Conservation (phyloP, 495 filamentous ascomycete species). For the Penicillium pancosmium region DNA sequence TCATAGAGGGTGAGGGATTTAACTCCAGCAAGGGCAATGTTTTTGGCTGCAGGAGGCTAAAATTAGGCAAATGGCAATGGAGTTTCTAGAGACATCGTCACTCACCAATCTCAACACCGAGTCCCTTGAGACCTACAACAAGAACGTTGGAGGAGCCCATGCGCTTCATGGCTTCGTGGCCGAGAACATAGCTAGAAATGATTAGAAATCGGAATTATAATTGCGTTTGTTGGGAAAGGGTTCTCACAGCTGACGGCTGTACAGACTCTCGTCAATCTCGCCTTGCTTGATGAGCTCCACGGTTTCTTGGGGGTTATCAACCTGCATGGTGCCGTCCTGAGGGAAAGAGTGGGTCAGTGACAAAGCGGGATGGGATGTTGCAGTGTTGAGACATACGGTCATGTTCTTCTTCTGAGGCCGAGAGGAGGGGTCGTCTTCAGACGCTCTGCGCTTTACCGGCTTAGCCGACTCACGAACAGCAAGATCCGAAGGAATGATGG, state of each 20-base stretch:
- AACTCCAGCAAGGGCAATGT: conserved; percentile 95
- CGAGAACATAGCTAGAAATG: conserved; percentile 74
- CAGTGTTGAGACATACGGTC: conserved; percentile 63
- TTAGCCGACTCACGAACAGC: conserved; percentile 59
- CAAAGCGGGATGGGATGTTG: conserved; percentile 3
- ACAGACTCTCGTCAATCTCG: conserved; percentile 95
- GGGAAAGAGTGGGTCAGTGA: conserved; percentile 20
- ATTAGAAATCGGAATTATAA: conserved; percentile 11
- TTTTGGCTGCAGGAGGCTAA: conserved; percentile 70
- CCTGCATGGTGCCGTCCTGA: conserved; percentile 77
- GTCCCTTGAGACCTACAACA: conserved; percentile 85
- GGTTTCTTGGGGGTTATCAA: conserved; percentile 64
- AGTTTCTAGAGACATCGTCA: conserved; percentile 7
- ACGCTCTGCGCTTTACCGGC: conserved; percentile 85
- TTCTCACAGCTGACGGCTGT: conserved; percentile 88
- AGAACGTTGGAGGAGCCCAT: conserved; percentile 97
- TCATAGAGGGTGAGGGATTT: conserved; percentile 87
- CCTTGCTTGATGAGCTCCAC: conserved; percentile 62
- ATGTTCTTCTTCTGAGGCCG: conserved; percentile 81
- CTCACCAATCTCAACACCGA: conserved; percentile 91
- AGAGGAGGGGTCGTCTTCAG: conserved; percentile 66
- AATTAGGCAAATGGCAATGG: conserved; percentile 3
- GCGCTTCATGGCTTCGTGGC: conserved; percentile 99
- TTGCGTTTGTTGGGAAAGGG: not conserved
- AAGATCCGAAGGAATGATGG: conserved; percentile 59